A percentile compares a stretch with the other conserved stretches of the same genome.
These are phyloP conservation scores for Fusarium sp. DNA, from an alignment of 2,329 filamentous ascomycete species.

Conservation along the genomic window DNA sequence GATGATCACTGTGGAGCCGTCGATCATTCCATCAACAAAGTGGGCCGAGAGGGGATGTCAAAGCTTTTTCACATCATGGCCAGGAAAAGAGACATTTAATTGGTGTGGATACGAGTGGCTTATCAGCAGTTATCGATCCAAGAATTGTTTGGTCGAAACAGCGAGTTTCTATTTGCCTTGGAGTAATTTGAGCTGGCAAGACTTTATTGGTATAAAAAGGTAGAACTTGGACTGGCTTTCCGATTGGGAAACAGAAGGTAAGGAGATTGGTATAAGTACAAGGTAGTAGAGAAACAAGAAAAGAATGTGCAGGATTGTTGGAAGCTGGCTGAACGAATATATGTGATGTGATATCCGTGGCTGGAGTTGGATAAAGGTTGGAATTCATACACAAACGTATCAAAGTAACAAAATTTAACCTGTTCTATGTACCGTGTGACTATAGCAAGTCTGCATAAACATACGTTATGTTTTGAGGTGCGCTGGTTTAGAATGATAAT, in stretches of 20 bases:
- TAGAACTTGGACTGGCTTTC: neutral
- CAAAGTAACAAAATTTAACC: too few species aligned
- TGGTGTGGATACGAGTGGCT: neutral
- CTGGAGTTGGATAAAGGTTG: neutral
- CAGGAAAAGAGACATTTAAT: neutral
- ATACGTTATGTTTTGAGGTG: too few species aligned
- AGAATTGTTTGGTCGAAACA: neutral
- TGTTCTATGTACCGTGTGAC: neutral
- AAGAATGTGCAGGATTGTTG: neutral
- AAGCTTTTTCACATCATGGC: neutral
- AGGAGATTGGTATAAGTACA: neutral
- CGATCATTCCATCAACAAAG: neutral
- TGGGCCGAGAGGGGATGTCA: neutral
- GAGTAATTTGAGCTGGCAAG: neutral
- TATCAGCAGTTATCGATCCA: too few species aligned
- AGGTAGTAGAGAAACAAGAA: neutral
- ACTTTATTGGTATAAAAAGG: neutral
- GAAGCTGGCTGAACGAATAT: too few species aligned
- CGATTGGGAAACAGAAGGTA: neutral
- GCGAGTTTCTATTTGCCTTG: too few species aligned
- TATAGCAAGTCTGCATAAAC: neutral
- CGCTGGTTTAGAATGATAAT: too few species aligned
- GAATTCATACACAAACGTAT: too few species aligned
- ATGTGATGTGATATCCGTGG: accelerated
- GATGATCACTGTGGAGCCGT: neutral